Evolutionary conservation across 306 rosid species (phyloP).

Genomic region (Dryas octopetala): DNA sequence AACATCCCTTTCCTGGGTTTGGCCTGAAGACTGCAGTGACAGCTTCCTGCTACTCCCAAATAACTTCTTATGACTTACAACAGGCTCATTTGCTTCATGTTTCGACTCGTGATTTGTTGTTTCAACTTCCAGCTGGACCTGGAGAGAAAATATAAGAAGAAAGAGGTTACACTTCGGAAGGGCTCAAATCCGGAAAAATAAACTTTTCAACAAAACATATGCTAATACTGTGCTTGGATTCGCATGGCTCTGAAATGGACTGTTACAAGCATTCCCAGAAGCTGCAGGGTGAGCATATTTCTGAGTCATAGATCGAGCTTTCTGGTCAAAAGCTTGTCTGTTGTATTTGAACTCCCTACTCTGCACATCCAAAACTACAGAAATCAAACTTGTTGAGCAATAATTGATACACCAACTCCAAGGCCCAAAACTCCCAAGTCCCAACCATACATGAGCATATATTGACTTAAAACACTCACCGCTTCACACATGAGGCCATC

Average conservation of each 20-base stretch:
- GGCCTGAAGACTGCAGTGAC: constrained; percentile 18
- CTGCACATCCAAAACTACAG: constrained; percentile 18
- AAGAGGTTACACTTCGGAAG: background rate
- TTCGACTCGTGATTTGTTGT: background rate
- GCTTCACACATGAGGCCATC: constrained; percentile 49
- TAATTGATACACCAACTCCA: background rate
- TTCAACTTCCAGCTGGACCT: constrained; percentile 23
- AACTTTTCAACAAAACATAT: background rate
- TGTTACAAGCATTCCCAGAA: constrained; percentile 19
- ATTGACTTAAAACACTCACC: constrained; percentile 21
- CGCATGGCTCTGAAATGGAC: constrained; percentile 1
- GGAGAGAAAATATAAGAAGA: background rate
- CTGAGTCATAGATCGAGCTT: constrained; percentile 42
- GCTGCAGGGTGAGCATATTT: constrained; percentile 34
- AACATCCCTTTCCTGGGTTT: background rate
- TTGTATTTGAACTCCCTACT: constrained; percentile 45
- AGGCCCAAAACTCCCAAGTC: background rate
- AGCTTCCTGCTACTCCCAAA: constrained; percentile 27
- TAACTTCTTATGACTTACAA: constrained; percentile 15
- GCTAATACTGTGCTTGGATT: constrained; percentile 19
- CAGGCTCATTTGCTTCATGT: constrained; percentile 1
- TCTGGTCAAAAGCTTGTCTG: constrained; percentile 41
- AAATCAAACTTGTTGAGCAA: background rate
- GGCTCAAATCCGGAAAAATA: background rate
- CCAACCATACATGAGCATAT: background rate